Evolutionary conservation across 352 stramenopile genomes (phyloP).

Genomic region (Phytophthora fragariae): DNA sequence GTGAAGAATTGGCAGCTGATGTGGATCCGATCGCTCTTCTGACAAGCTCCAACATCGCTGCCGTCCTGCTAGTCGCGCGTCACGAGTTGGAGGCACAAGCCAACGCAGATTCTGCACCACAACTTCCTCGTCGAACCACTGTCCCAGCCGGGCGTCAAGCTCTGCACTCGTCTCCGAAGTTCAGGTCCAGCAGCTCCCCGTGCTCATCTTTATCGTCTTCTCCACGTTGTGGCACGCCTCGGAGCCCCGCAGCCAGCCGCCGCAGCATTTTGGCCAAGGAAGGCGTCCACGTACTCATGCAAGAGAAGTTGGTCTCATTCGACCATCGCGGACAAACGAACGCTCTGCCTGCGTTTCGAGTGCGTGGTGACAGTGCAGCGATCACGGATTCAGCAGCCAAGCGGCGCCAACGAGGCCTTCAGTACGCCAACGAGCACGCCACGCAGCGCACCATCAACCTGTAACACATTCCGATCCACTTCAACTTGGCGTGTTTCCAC

Average conservation of each 20-base stretch:
- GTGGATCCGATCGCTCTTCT: slow-evolving; percentile 32
- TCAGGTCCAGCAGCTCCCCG: slow-evolving; percentile 20
- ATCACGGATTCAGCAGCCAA: slow-evolving; percentile 41
- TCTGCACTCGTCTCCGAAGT: slow-evolving; percentile 11
- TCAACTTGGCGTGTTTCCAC: slow-evolving; percentile 18
- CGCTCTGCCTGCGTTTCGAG: slow-evolving; percentile 44
- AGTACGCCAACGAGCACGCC: slow-evolving; percentile 44
- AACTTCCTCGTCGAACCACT: neutral
- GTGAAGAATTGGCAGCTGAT: slow-evolving; percentile 26
- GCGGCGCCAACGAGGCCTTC: slow-evolving; percentile 46
- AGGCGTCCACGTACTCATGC: slow-evolving; percentile 59
- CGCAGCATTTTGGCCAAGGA: slow-evolving; percentile 62
- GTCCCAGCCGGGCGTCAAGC: neutral
- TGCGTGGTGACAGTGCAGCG: slow-evolving; percentile 45
- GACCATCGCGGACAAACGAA: slow-evolving; percentile 46
- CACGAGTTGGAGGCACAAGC: slow-evolving; percentile 23
- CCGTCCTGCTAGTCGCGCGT: slow-evolving; percentile 41
- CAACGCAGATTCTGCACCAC: neutral
- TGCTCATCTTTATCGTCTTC: slow-evolving; percentile 18
- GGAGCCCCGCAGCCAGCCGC: slow-evolving; percentile 25
- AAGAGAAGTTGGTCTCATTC: slow-evolving; percentile 54
- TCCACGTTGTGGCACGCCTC: slow-evolving; percentile 14
- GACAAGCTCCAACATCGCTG: slow-evolving; percentile 51
- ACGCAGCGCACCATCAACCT: slow-evolving; percentile 34
- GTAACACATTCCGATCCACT: slow-evolving; percentile 19